A percentile compares a stretch with the other conserved stretches of the same genome.
Conservation (phyloP, 2,329 filamentous ascomycete genomes). For the Fusarium sp. region DNA sequence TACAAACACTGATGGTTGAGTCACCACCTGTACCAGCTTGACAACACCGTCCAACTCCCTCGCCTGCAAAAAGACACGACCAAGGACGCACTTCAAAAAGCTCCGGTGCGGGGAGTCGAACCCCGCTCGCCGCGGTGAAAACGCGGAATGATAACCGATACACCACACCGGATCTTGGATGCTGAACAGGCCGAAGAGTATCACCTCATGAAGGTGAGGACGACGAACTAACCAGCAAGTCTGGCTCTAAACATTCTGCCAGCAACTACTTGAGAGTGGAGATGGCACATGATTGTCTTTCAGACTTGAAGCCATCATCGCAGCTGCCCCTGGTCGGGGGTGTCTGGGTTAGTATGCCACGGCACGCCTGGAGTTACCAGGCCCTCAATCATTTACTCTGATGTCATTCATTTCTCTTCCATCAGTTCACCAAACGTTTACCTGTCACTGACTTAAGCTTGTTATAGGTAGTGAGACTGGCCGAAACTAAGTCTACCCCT, state of each 20-base stretch:
- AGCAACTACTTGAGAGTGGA: background rate
- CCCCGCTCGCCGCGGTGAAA: constrained; percentile 8
- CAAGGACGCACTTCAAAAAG: background rate
- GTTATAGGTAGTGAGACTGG: background rate
- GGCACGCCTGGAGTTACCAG: background rate
- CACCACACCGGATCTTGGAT: constrained; percentile 2
- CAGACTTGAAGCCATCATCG: background rate
- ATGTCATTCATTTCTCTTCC: background rate
- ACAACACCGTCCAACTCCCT: background rate
- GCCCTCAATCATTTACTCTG: background rate
- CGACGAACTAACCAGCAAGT: background rate
- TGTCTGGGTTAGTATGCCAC: background rate
- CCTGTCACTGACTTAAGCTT: background rate
- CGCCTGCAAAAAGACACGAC: background rate
- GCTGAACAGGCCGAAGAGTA: background rate
- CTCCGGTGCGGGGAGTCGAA: constrained; percentile 9
- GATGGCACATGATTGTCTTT: background rate
- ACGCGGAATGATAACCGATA: constrained; percentile 9
- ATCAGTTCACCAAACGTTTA: background rate
- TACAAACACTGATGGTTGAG: too few species aligned
- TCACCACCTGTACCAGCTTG: background rate
- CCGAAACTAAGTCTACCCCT: background rate
- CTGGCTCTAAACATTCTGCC: background rate
- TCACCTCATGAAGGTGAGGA: background rate
- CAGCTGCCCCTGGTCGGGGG: background rate